Evolutionary conservation across 306 rosid genomes (phyloP).

Genomic region (Castanea mollissima): DNA sequence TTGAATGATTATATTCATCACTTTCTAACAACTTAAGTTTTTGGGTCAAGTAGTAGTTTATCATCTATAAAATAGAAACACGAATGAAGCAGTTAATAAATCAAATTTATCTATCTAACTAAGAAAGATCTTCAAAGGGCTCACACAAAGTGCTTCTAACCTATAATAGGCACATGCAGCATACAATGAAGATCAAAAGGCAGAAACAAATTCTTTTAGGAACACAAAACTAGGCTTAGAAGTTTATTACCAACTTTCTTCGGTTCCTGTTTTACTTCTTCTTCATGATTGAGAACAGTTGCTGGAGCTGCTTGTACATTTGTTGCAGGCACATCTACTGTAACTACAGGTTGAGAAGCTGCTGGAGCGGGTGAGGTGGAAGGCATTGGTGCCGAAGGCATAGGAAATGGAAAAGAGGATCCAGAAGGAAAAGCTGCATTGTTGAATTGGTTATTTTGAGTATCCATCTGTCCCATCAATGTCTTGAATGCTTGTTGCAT

Average conservation of each 20-base stretch:
- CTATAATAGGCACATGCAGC: background rate
- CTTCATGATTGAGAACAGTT: conserved; percentile 39
- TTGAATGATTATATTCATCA: no score
- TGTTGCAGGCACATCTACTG: conserved; percentile 72
- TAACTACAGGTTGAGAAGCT: conserved; percentile 51
- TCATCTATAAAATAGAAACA: background rate
- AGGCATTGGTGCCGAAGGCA: conserved; percentile 52
- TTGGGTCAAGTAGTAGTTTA: no score
- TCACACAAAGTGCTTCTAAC: background rate
- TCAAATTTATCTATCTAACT: background rate
- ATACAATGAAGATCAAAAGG: background rate
- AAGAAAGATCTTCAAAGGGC: background rate
- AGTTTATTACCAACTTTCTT: conserved; percentile 61
- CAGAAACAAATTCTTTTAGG: background rate
- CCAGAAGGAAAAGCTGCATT: conserved; percentile 65
- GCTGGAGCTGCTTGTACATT: conserved; percentile 53
- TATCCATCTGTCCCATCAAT: conserved; percentile 86
- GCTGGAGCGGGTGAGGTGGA: conserved; percentile 37
- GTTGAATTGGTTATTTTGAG: conserved; percentile 61
- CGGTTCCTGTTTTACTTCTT: conserved; percentile 43
- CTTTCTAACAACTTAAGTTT: no score
- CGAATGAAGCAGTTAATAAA: background rate
- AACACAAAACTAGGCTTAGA: conserved; percentile 14
- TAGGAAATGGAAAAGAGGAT: conserved; percentile 77
- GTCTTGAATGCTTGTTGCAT: conserved; percentile 99